Evolutionary conservation across 2,329 filamentous ascomycete species (phyloP), one percentile per base, ranked within the genome.

Genomic region (Macrophomina tecta): DNA sequence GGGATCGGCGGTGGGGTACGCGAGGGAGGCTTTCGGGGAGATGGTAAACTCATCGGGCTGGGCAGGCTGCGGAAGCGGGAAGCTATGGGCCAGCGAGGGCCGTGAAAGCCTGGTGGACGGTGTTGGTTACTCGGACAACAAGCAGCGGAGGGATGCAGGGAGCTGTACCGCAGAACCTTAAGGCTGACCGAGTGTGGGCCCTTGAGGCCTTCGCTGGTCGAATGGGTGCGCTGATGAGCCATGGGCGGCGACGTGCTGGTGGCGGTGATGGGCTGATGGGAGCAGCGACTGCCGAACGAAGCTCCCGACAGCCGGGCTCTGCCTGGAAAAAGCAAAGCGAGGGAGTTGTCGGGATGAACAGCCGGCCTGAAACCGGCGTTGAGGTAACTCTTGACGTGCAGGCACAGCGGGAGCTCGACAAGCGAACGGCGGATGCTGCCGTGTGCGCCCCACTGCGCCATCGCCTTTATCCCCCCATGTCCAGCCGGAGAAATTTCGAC

Each of bases 91-190:
- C 65, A 94, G 86, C 3, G 91, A 90, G 1, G 92, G 93, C 14
- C 92, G 90, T 0, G 94, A 97, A 68, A 98, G 86, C 67, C 93
- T 96, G 72, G 16, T 36, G 30, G 7, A 30, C n/a, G n/a, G 11
- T 5, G 18, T 52, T 58, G 23, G 61, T 52, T 42, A 53, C 53
- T 49, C 16, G 28, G 40, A 32, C 42, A 18, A 42, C 56, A 18
- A 34, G 38, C 34, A 49, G 51, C 48, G 36, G 9, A 16, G 45
- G 14, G 32, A 28, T 8, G 45, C 46, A 52, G 40, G 68, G 4
- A 90, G 52, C 89, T 83, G 91, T 92, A 97, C 66, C 97, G 83
- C 64, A 98, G 82, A 16, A 91, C 89, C 80, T 97, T 95, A 56
- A 98, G 82, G 69, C 97, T 94, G 69, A 92, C 84, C 16, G 90